Base-by-base conservation (phyloP, 768 basidiomycete species). In the Tricholoma terreum region DNA sequence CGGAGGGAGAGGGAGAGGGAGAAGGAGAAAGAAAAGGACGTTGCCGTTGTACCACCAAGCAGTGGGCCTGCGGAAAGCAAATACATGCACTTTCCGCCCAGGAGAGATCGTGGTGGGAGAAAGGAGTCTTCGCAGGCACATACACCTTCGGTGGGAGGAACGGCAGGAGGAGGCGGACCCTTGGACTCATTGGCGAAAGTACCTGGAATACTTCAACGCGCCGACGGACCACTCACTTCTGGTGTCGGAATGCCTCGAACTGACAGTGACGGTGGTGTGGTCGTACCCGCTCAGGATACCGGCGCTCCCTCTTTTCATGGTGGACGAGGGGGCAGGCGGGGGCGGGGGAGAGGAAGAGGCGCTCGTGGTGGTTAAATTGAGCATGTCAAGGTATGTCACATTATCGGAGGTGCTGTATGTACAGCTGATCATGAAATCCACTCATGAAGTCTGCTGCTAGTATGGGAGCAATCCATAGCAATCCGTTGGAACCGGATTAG, bases 201-300 rank as follows among this genome's bases (percentile, higher is more conserved):
- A 0, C 71, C 72, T 1, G 66, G 64, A 15, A 74, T 76, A 24
- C 55, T 75, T 54, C 70, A 72, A 50, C 70, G 73, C 19, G 51
- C 59, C 3, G 69, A 70, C 48, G 61, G 42, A 3, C 56, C 63
- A 9, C 56, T 61, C 14, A 46, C 57, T 46, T 34, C 57, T 9
- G 53, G 52, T 22, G 52, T 48, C 19, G 60, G 56, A 24, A 55
- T 40, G 11, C 30, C 50, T 19, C 45, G 24, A 3, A 21, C 36
- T 8, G 54, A 40, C 6, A 40, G 14, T 38, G 42, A 42, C 9
- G 33, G 33, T 11, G 51, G 53, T 30, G 31, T 31, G 12, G 14
- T 17, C 3, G 9, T 55, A 15, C 12, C 24, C 33, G 10, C 21
- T 2, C 43, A 22, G 10, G 59, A 24, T 38, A 15, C 34, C 24